Conservation (phyloP, 352 stramenopile genomes). For the Phytophthora pseudosyringae region DNA sequence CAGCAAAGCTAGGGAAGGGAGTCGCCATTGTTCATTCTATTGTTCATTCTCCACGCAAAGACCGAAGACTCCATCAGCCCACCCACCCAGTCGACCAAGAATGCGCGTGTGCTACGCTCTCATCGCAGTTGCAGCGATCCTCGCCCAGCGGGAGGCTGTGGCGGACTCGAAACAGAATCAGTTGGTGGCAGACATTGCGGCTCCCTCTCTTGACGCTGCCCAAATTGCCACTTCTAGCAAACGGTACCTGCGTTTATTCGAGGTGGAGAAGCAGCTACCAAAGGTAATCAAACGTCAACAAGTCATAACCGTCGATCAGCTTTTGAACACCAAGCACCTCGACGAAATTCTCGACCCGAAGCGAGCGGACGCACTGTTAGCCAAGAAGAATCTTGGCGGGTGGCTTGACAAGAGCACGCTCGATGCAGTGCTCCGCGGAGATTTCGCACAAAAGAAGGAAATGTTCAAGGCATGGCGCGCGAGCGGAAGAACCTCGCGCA, state of each 20-base stretch:
- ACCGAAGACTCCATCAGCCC: not conserved
- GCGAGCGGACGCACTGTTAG: not conserved
- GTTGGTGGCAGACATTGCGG: not conserved
- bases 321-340: not conserved
- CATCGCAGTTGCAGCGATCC: not conserved
- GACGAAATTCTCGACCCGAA: constrained; percentile 5
- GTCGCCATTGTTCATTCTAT: too few relatives aligned
- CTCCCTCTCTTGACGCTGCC: not conserved
- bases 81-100: not conserved
- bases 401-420: not conserved
- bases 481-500: not conserved
- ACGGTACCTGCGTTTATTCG: not conserved
- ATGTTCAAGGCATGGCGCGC: not conserved
- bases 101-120: not conserved
- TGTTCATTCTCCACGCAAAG: not conserved
- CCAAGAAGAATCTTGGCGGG: not conserved
- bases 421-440: not conserved
- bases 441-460: not conserved
- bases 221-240: not conserved
- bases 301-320: not conserved
- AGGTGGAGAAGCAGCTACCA: not conserved
- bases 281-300: not conserved
- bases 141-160: not conserved
- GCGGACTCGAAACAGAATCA: not conserved
- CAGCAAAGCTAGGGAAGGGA: too few relatives aligned